Base-by-base conservation (phyloP, 129 eudicot species). In the Lactuca saligna region DNA sequence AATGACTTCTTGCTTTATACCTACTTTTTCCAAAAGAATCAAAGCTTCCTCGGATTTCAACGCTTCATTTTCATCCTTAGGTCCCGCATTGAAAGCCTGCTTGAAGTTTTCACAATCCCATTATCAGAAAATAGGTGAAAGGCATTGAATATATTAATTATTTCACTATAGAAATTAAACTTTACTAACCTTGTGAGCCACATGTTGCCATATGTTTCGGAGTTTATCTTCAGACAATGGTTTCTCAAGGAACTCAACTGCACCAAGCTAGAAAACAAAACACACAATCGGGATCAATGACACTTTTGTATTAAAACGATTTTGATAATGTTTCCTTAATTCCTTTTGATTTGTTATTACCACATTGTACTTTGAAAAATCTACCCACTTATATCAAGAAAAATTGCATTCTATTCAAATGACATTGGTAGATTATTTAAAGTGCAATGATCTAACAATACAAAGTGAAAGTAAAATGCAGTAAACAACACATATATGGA, bases 151-250 rank as follows among this genome's bases (percentile, higher is more conserved):
- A 3, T 2, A 59, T 49, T 9, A 50, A 3, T n/a, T n/a, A n/a
- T n/a, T 29, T 34, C 17, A 10, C 7, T 39, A 7, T 38, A 9
- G 8, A 48, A 17, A 9, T 25, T 51, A 25, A 32, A 66, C 5
- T 46, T 46, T 11, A 63, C 64, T 17, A 15, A 86, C 96, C 93
- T 86, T 89, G 70, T 89, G 92, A 77, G 84, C 91, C 50, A 85
- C 92, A 74, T 88, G 96, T 81, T 88, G 96, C 96, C 96, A 88
- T 71, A 89, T 81, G 70, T 86, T 89, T 66, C 82, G 73, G 15
- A 89, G 87, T 74, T 86, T 86, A 38, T 89, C 96, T 68, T 82
- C 93, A 0, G 93, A 86, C 3, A 89, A 83, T 64, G 96, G 96
- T 73, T 84, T 86, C 63, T 75, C 71, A 49, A 89, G 87, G 79